Conservation (phyloP, 495 filamentous ascomycete genomes). For the Rhypophila decipiens region DNA sequence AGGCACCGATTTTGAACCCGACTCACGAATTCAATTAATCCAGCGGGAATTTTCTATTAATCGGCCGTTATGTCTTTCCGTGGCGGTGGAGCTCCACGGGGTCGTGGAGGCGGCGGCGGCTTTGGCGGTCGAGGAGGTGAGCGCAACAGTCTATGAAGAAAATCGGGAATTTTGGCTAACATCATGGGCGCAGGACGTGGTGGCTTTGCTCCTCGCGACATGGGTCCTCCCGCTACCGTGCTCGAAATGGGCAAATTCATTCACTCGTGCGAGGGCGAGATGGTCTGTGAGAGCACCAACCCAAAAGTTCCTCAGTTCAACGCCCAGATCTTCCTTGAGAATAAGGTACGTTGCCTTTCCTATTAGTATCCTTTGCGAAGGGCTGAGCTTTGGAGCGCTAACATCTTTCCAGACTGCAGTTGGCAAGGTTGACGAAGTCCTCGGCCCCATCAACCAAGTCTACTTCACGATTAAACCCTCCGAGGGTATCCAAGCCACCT, state of each 20-base stretch:
- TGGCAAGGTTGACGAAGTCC: conserved; percentile 91
- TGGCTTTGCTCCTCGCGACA: conserved; percentile 47
- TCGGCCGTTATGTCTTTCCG: conserved; percentile 22
- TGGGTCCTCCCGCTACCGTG: conserved; percentile 47
- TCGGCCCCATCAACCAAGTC: conserved; percentile 91
- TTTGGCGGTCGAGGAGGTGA: conserved; percentile 19
- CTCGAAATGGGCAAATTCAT: conserved; percentile 86
- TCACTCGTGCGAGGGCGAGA: conserved; percentile 92
- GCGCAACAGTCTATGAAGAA: neutral
- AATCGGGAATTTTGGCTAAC: neutral
- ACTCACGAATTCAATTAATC: too few species aligned
- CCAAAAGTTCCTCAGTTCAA: conserved; percentile 98
- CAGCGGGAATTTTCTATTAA: too few species aligned
- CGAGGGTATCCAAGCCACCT: conserved; percentile 88
- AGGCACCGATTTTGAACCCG: neutral
- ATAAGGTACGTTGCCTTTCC: conserved; percentile 59
- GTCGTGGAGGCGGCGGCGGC: conserved; percentile 21
- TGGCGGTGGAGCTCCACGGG: conserved; percentile 25
- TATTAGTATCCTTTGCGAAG: too few species aligned
- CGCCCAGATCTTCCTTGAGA: conserved; percentile 96
- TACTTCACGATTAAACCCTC: conserved; percentile 96
- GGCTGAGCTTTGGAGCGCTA: neutral
- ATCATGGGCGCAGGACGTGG: conserved; percentile 38
- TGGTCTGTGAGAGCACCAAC: conserved; percentile 90
- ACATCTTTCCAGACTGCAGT: conserved; percentile 58